Base-by-base conservation (phyloP, 192 early-diverging fungal species). In the Coemansia aciculifera region DNA sequence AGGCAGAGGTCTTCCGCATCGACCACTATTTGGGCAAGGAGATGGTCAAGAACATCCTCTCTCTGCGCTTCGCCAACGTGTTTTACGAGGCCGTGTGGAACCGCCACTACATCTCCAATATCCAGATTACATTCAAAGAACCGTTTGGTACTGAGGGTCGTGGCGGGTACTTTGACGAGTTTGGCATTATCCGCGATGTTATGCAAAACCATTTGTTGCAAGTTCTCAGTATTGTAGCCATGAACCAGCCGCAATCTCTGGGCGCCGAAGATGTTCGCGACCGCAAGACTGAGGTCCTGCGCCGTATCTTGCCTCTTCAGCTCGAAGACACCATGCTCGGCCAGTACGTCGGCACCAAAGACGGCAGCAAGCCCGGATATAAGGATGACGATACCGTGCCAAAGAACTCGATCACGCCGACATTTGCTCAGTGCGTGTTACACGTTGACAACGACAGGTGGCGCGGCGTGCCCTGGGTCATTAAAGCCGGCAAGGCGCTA, bases 21-120 rank as follows among this genome's bases (percentile, higher is more conserved):
- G 95, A 98, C 74, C 95, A 98, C 77, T 98, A 98, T 71, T 88
- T 98, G 27, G 95, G 95, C 69, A 98, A 98, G 74, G 95, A 98
- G 71, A 98, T 98, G 95, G 95, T 98, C 73, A 98, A 98, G 79
- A 96, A 95, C 78, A 78, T 98, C 62, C 91, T 95, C 86, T 87
- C 91, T 9, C 69, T 98, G 61, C 87, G 95, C 38, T 96, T 98
- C 71, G 93, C 92, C 34, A 98, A 98, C 75, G 86, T 93, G 23
- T 92, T 98, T 57, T 94, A 95, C 76, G 91, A 93, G 5, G 87
- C 91, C 6, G 85, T 94, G 38, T 98, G 95, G 95, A 89, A 95
- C 79, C 86, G 91, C 51, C 81, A 86, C 42, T 86, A 88, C 77
- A 94, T 98, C 62, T 80, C 90, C 75, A 95, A 95, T 63, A 86